Evolutionary conservation across 768 basidiomycete species (phyloP).

Genomic region (Cubamyces sp.): DNA sequence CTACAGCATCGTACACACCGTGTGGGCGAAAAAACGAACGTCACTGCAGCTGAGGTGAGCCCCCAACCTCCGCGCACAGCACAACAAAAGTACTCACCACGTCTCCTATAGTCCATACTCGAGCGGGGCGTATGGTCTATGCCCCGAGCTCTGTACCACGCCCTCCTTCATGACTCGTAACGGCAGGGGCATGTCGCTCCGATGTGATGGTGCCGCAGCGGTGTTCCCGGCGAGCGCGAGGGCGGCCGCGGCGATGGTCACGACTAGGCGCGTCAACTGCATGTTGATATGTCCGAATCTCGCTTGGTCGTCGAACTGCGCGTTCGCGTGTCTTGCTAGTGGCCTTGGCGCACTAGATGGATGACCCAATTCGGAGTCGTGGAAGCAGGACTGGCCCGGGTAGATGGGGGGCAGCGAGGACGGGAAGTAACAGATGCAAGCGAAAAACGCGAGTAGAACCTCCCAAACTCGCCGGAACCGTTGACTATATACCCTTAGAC

Average conservation of each 20-base stretch:
- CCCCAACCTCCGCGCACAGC: too few species aligned
- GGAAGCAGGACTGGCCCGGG: too few species aligned
- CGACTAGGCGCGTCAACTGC: background rate
- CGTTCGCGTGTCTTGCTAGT: background rate
- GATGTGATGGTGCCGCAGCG: background rate
- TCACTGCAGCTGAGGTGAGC: too few species aligned
- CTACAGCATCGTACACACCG: too few species aligned
- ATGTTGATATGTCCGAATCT: background rate
- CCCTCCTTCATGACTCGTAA: conserved; percentile 1
- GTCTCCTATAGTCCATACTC: conserved; percentile 8
- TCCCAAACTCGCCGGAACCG: background rate
- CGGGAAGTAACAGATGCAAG: background rate
- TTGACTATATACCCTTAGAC: background rate
- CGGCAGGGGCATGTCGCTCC: conserved; percentile 5
- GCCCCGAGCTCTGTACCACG: background rate
- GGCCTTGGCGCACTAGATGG: too few species aligned
- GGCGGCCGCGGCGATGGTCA: background rate
- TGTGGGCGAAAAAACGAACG: too few species aligned
- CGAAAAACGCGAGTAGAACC: background rate
- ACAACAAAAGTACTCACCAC: background rate
- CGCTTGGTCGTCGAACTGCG: background rate
- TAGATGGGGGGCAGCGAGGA: background rate
- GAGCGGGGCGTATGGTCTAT: conserved; percentile 1
- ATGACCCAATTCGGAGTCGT: too few species aligned
- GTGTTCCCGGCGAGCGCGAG: background rate